Conservation (phyloP, 495 filamentous ascomycete genomes). For the Lasiosphaeria ovina region DNA sequence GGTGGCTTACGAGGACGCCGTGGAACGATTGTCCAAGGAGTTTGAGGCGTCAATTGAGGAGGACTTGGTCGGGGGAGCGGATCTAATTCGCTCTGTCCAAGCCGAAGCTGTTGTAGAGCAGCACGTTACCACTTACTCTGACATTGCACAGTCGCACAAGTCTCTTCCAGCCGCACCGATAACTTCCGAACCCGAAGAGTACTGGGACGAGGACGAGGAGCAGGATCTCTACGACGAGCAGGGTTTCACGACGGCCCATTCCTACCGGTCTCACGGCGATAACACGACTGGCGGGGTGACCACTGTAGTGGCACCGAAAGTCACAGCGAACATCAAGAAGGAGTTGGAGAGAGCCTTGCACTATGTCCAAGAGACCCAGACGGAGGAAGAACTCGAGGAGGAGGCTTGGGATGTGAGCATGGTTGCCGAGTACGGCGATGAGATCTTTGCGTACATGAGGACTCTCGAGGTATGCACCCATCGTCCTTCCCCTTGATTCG, state of each 20-base stretch:
- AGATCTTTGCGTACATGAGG: slow-evolving; percentile 91
- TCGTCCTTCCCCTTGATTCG: neutral
- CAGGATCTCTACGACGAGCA: slow-evolving; percentile 80
- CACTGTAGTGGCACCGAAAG: slow-evolving; percentile 68
- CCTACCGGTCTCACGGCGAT: slow-evolving; percentile 69
- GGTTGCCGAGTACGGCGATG: slow-evolving; percentile 94
- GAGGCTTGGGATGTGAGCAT: slow-evolving; percentile 94
- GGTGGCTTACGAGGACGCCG: slow-evolving; percentile 42
- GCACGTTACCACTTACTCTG: slow-evolving; percentile 1
- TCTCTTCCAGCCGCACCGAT: slow-evolving; percentile 17
- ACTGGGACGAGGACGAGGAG: slow-evolving; percentile 73
- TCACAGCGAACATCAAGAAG: slow-evolving; percentile 56
- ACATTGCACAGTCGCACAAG: slow-evolving; percentile 17
- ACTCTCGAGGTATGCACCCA: slow-evolving; percentile 69
- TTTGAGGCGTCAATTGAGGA: slow-evolving; percentile 8
- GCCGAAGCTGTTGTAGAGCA: slow-evolving; percentile 7
- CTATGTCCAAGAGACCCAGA: slow-evolving; percentile 59
- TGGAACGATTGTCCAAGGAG: slow-evolving; percentile 34
- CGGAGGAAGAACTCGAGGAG: slow-evolving; percentile 67
- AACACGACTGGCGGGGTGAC: slow-evolving; percentile 73
- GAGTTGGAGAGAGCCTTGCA: slow-evolving; percentile 70
- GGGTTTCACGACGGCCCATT: slow-evolving; percentile 74
- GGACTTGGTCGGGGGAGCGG: slow-evolving; percentile 9
- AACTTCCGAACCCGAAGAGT: slow-evolving; percentile 64
- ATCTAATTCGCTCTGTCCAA: slow-evolving; percentile 7